Base-by-base conservation (phyloP, 352 stramenopile species). In the Globisporangium nagaii region DNA sequence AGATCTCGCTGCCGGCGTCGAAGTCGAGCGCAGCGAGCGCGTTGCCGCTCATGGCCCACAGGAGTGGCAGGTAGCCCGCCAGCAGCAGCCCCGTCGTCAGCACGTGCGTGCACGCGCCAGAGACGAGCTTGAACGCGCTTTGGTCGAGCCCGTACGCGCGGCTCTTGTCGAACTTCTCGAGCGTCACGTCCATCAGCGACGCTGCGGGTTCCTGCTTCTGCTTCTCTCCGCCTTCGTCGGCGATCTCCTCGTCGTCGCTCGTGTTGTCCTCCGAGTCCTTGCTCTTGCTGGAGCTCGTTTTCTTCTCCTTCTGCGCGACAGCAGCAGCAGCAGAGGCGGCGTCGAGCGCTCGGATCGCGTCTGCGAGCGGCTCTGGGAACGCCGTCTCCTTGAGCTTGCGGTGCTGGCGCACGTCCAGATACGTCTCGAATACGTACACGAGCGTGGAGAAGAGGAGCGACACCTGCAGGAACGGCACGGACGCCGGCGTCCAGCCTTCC, bases 81-180 rank as follows among this genome's bases (percentile, higher is more conserved):
- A 98, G 50, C 24, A 98, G 66, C 54, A 98, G 88, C 7, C 59
- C 67, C 6, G 94, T 81, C 28, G 73, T 79, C 53, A 98, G 82
- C 22, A 90, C 30, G 42, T 93, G 78, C 11, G 73, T 70, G 73
- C 98, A 98, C 9, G 73, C 70, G 40, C 75, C 85, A 8, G 82
- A 87, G 25, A 99, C 63, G 49, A 98, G 91, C 27, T 80, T 88
- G 61, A 98, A 98, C 46, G 85, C 74, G 65, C 96, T 98, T 75
- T 98, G 98, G 68, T 98, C 95, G 11, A 98, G 71, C 10, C 93
- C 89, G 68, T 99, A 99, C 4, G 82, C 70, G 68, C 96, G 90
- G 32, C 90, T 93, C 52, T 85, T 93, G 62, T 89, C 77, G 60
- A 98, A 98, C 76, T 98, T 98, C 11, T 59, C 75, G 57, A 86